phyloP scores from a whole-genome alignment of 192 early-diverging fungal species.

The Umbelopsis sp. region DNA sequence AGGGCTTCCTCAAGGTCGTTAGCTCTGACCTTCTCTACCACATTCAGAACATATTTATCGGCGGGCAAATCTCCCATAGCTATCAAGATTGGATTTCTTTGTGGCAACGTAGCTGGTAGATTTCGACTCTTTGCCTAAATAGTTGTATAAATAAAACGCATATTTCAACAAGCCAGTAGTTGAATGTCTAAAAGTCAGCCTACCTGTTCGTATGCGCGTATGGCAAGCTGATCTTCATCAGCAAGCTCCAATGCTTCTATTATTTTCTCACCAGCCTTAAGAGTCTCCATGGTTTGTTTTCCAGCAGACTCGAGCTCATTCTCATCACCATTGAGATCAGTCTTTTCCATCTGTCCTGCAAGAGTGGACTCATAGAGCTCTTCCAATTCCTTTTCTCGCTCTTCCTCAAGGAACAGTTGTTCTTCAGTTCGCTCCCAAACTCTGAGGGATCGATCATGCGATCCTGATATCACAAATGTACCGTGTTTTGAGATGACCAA shows the following conservation, averaged over 20 bases:
- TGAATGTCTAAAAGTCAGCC: not conserved
- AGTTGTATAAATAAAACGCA: not conserved
- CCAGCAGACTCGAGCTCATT: slow-evolving; percentile 70
- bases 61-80: slow-evolving; percentile 63
- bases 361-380: slow-evolving; percentile 83
- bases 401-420: slow-evolving; percentile 93
- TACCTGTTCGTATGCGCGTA: slow-evolving; percentile 64
- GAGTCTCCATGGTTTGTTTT: slow-evolving; percentile 89
- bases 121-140: slow-evolving; percentile 42
- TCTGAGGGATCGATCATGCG: slow-evolving; percentile 94
- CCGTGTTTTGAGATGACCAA: slow-evolving; percentile 90
- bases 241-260: slow-evolving; percentile 91
- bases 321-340: slow-evolving; percentile 44
- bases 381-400: slow-evolving; percentile 92
- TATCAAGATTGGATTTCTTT: slow-evolving; percentile 63
- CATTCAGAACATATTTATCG: slow-evolving; percentile 81
- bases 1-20: slow-evolving; percentile 89
- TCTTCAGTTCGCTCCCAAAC: slow-evolving; percentile 98
- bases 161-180: not conserved
- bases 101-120: slow-evolving; percentile 47
- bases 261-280: slow-evolving; percentile 93
- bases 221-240: slow-evolving; percentile 75
- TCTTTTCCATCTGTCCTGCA: slow-evolving; percentile 64
- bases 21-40: slow-evolving; percentile 76
- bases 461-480: slow-evolving; percentile 81